A percentile compares a stretch with the other conserved stretches of the same genome.
These are phyloP conservation scores for Penicillium nordicum DNA, from an alignment of 2,329 filamentous ascomycete genomes.

Conservation along the genomic window DNA sequence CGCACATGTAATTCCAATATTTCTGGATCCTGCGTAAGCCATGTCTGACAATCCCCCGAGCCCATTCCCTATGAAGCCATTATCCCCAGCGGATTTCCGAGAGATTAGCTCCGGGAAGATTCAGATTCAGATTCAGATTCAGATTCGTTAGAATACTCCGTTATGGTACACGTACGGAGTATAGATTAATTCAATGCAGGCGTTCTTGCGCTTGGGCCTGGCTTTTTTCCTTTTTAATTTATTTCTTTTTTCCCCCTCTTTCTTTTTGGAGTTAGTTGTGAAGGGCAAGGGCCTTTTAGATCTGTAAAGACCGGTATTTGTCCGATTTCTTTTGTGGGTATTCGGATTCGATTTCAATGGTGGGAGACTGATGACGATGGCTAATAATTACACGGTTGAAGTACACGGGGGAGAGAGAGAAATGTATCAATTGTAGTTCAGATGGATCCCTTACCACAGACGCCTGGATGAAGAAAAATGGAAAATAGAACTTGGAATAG, in stretches of 20 bases:
- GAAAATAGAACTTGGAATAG: slow-evolving; percentile 16
- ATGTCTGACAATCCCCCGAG: neutral
- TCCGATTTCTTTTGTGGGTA: neutral
- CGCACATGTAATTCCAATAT: neutral
- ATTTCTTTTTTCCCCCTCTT: neutral
- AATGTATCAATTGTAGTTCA: slow-evolving; percentile 6
- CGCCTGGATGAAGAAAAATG: slow-evolving; percentile 10
- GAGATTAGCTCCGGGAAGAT: neutral
- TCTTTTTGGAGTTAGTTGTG: neutral
- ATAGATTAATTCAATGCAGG: neutral
- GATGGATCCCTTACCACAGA: slow-evolving; percentile 5
- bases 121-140: neutral
- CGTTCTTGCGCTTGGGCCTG: neutral
- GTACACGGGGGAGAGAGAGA: neutral
- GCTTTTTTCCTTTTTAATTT: neutral
- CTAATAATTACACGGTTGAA: slow-evolving; percentile 2
- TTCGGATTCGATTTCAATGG: neutral
- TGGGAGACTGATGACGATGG: neutral
- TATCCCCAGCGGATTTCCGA: neutral
- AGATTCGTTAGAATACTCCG: too few relatives aligned
- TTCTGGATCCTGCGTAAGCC: neutral
- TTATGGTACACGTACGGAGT: neutral
- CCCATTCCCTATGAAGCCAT: too few relatives aligned
- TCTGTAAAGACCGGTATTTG: neutral
- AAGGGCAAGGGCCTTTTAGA: neutral